A percentile compares a stretch with the other conserved stretches of the same genome.
phyloP scores from a whole-genome alignment of 169 alveolate species.

The Eimeria nieschulzi region DNA sequence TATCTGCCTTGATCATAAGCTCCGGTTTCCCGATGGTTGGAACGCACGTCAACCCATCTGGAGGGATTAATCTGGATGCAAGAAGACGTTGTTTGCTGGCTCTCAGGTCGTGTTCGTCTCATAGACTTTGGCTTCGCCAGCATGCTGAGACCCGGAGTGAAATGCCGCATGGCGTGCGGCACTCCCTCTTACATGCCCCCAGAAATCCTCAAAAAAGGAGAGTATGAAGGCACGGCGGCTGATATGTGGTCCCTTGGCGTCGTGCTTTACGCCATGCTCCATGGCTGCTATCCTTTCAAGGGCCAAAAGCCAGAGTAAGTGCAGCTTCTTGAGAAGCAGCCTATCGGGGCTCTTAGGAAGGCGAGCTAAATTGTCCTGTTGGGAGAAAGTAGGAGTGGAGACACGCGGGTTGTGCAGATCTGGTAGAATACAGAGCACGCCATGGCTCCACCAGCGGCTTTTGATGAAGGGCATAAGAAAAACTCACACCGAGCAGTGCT shows the following conservation, averaged over 20 bases:
- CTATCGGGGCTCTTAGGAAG: background rate
- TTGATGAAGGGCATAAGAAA: no score
- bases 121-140: conserved; percentile 77
- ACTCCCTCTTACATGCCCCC: conserved; percentile 87
- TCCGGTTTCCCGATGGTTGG: background rate
- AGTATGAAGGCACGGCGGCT: conserved; percentile 80
- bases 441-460: no score
- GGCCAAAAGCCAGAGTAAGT: conserved; percentile 75
- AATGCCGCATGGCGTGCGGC: conserved; percentile 82
- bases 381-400: no score
- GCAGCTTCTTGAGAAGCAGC: background rate
- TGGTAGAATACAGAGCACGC: no score
- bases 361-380: background rate
- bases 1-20: background rate
- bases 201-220: conserved; percentile 82
- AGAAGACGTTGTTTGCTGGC: background rate
- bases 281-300: conserved; percentile 81
- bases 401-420: no score
- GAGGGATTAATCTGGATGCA: no score
- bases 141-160: conserved; percentile 22
- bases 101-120: conserved; percentile 61
- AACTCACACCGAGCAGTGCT: no score
- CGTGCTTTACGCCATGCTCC: conserved; percentile 80
- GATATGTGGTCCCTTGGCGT: conserved; percentile 84
- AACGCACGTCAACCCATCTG: no score